These are phyloP conservation scores for Neopestalotiopsis sp. DNA, from an alignment of 2,329 filamentous ascomycete species.

Conservation along the genomic window DNA sequence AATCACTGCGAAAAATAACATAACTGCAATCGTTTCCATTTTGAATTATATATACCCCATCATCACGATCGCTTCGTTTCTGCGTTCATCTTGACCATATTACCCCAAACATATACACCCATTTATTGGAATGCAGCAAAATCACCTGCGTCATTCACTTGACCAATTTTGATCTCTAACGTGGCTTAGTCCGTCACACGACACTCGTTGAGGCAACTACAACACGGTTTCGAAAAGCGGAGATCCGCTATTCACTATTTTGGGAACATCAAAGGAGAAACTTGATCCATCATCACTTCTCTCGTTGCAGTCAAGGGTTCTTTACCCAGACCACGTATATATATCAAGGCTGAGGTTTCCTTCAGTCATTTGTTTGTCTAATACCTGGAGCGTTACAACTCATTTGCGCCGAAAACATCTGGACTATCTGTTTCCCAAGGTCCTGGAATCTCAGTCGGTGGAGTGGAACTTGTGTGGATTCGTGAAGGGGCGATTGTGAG, in stretches of 20 bases:
- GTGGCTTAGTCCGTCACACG: slow-evolving; percentile 13
- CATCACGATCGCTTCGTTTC: background rate
- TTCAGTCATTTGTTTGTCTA: background rate
- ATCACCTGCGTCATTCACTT: slow-evolving; percentile 11
- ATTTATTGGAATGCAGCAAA: background rate
- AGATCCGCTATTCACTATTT: background rate
- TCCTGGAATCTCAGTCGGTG: background rate
- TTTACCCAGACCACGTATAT: background rate
- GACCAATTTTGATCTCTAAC: background rate
- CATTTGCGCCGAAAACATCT: background rate
- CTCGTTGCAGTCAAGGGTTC: background rate
- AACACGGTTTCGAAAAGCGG: slow-evolving; percentile 3
- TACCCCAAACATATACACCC: background rate
- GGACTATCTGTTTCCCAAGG: background rate
- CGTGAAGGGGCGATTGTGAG: background rate
- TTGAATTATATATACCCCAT: background rate
- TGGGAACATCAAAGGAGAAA: background rate
- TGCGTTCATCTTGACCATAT: background rate
- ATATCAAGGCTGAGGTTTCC: background rate
- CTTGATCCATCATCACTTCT: background rate
- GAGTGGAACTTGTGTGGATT: background rate
- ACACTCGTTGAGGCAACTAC: background rate
- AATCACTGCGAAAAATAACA: background rate
- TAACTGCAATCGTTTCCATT: background rate
- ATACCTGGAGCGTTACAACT: background rate